Evolutionary conservation across 257 asterid genomes (phyloP).

Genomic region (Penstemon eatonii): DNA sequence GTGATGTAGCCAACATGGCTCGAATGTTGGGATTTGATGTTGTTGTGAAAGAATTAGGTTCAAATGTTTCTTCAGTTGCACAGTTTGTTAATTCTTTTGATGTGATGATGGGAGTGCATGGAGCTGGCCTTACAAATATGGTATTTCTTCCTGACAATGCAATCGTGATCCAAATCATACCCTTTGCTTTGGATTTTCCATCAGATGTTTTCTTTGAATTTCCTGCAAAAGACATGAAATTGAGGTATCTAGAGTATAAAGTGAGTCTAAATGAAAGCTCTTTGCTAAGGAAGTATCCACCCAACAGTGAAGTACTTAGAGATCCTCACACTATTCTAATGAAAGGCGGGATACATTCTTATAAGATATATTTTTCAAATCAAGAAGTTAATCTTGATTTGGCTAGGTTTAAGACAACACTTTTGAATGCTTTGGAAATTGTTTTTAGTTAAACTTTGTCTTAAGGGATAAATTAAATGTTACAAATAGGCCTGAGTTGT

Average conservation of each 20-base stretch:
- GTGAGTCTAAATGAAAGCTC: constrained; percentile 44
- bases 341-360: background rate
- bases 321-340: constrained; percentile 4
- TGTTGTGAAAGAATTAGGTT: constrained; percentile 26
- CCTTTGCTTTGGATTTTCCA: constrained; percentile 36
- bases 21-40: constrained; percentile 47
- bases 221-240: constrained; percentile 4
- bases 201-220: background rate
- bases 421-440: constrained; percentile 7
- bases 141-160: constrained; percentile 64
- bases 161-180: constrained; percentile 54
- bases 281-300: constrained; percentile 14
- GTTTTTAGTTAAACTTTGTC: background rate
- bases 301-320: background rate
- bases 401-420: constrained; percentile 1
- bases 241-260: constrained; percentile 17
- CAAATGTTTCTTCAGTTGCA: constrained; percentile 28
- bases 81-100: constrained; percentile 49
- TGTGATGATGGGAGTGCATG: constrained; percentile 68
- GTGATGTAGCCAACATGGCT: constrained; percentile 34
- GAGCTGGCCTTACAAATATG: constrained; percentile 79
- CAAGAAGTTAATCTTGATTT: constrained; percentile 8
- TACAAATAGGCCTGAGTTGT: too few species aligned
- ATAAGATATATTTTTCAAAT: background rate
- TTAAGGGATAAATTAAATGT: too few species aligned